Conservation (phyloP, 345 rosid genomes). For the Hibiscus trionum region DNA sequence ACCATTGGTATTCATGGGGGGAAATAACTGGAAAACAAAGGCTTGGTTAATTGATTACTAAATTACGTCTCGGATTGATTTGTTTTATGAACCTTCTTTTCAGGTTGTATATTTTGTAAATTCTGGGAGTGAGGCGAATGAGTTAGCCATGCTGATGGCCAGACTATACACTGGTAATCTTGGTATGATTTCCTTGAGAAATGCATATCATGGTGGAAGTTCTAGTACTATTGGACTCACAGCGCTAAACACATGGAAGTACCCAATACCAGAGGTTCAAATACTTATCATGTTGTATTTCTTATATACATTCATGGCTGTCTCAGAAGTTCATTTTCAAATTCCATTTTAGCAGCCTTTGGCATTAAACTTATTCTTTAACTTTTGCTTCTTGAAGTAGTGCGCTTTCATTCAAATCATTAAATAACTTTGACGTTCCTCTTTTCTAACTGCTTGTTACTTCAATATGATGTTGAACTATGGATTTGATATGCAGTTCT, state of each 20-base stretch:
- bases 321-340: not conserved
- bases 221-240: slow-evolving; percentile 82
- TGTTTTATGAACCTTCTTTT: slow-evolving; percentile 18
- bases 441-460: not conserved
- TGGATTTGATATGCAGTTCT: not conserved
- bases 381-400: not conserved
- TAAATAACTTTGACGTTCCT: not conserved
- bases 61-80: not conserved
- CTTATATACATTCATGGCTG: not conserved
- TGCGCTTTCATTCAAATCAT: not conserved
- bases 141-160: slow-evolving; percentile 91
- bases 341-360: not conserved
- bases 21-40: not conserved
- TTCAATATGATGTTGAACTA: not conserved
- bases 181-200: slow-evolving; percentile 83
- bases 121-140: slow-evolving; percentile 96
- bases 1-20: not conserved
- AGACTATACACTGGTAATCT: slow-evolving; percentile 75
- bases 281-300: not conserved
- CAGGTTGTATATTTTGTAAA: slow-evolving; percentile 91
- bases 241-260: slow-evolving; percentile 89
- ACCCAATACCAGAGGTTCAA: slow-evolving; percentile 81
- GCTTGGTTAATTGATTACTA: not conserved
- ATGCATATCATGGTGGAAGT: slow-evolving; percentile 98
- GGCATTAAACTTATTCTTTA: not conserved